Evolutionary conservation across 371 early-diverging fungal genomes (phyloP).

Genomic region (Blakeslea trispora): DNA sequence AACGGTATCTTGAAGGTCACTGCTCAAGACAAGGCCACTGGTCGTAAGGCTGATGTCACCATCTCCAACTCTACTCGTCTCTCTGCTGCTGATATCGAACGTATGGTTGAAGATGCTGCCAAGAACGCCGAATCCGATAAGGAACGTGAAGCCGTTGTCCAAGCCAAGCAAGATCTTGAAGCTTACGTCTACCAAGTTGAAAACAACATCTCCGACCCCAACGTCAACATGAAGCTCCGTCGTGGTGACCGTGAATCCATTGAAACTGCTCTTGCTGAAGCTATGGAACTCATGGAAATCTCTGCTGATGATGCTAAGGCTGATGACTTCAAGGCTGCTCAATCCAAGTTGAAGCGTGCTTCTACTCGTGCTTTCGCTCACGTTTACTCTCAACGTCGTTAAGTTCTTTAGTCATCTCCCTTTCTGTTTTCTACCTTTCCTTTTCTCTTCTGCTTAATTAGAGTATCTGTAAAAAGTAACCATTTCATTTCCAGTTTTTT

Average conservation of each 20-base stretch:
- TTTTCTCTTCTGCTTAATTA: too few relatives aligned
- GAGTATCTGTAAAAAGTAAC: too few relatives aligned
- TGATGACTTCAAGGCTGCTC: slow-evolving; percentile 77
- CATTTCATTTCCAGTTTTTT: too few relatives aligned
- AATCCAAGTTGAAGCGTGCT: slow-evolving; percentile 85
- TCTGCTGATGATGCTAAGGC: slow-evolving; percentile 70
- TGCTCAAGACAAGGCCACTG: slow-evolving; percentile 90
- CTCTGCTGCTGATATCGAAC: slow-evolving; percentile 85
- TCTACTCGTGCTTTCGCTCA: slow-evolving; percentile 66
- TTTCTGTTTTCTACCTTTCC: too few relatives aligned
- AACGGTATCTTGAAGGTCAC: slow-evolving; percentile 95
- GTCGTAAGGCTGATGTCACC: slow-evolving; percentile 73
- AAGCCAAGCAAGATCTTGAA: slow-evolving; percentile 86
- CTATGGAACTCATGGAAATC: slow-evolving; percentile 83
- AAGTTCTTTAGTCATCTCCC: slow-evolving; percentile 5
- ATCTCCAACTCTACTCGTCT: slow-evolving; percentile 92
- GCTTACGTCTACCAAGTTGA: slow-evolving; percentile 85
- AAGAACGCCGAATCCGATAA: slow-evolving; percentile 85
- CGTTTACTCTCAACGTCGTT: slow-evolving; percentile 42
- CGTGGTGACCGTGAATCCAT: slow-evolving; percentile 81
- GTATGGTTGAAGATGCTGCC: slow-evolving; percentile 88
- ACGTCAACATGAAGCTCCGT: slow-evolving; percentile 72
- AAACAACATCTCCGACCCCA: slow-evolving; percentile 79
- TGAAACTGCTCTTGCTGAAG: slow-evolving; percentile 81
- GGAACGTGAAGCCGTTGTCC: slow-evolving; percentile 77